Evolutionary conservation across 192 early-diverging fungal species (phyloP).

Genomic region (Paraglomus occultum): DNA sequence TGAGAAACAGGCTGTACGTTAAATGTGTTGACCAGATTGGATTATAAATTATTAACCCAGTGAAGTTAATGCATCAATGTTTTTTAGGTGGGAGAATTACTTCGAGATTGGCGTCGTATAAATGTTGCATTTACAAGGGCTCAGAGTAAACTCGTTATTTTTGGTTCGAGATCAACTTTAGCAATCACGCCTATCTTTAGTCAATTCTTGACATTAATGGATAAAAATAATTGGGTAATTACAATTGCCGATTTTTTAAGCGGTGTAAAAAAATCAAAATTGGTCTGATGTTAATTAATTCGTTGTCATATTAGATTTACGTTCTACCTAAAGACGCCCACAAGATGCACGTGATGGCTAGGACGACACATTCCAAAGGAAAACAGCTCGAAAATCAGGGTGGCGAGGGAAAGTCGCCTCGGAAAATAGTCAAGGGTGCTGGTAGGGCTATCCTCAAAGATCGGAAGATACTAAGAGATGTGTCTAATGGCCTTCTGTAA

Average conservation of each 20-base stretch:
- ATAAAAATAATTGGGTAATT: slow-evolving; percentile 40
- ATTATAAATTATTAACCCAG: slow-evolving; percentile 1
- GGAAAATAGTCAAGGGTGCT: neutral
- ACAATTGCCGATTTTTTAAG: neutral
- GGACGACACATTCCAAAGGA: neutral
- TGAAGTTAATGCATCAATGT: neutral
- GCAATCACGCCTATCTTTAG: too few relatives aligned
- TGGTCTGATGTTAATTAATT: neutral
- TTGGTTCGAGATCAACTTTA: slow-evolving; percentile 75
- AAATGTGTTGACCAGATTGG: neutral
- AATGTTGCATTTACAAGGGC: slow-evolving; percentile 96
- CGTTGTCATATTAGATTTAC: slow-evolving; percentile 3
- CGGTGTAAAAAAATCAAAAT: neutral
- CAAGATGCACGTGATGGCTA: slow-evolving; percentile 14
- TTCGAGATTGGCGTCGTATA: slow-evolving; percentile 88
- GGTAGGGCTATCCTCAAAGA: slow-evolving; percentile 1
- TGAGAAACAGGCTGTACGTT: slow-evolving; percentile 48
- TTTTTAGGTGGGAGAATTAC: slow-evolving; percentile 72
- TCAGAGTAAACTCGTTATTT: slow-evolving; percentile 80
- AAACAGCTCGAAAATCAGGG: neutral
- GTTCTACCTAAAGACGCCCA: slow-evolving; percentile 25
- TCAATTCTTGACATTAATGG: too few relatives aligned
- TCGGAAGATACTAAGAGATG: slow-evolving; percentile 13
- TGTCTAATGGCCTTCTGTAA: neutral
- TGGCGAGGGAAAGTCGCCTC: neutral